Conservation (phyloP, 169 alveolate species). For the Cyclospora cayetanensis region DNA sequence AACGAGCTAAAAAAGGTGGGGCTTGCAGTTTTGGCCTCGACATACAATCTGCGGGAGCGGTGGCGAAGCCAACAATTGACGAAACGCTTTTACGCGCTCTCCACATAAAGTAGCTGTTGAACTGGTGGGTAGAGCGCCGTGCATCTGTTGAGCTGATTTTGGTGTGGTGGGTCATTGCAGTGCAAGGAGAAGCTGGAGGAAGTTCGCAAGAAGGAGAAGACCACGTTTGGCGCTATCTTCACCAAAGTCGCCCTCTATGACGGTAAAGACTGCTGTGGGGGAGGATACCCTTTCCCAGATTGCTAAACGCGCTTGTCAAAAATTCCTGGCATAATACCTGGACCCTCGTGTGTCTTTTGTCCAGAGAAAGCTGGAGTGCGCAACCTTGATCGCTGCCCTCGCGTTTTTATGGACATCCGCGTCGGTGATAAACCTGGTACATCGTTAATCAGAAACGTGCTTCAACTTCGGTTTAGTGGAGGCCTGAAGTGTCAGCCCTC, state of each 20-base stretch:
- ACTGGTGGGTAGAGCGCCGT: no score
- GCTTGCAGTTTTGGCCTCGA: neutral
- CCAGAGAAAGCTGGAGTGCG: constrained; percentile 63
- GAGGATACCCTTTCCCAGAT: neutral
- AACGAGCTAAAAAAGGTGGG: constrained; percentile 33
- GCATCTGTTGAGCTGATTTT: no score
- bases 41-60: no score
- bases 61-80: no score
- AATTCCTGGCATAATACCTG: neutral
- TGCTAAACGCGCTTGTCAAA: neutral
- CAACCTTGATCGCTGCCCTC: constrained; percentile 7
- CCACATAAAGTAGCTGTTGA: no score
- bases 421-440: constrained; percentile 37
- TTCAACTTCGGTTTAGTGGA: no score
- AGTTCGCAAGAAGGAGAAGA: constrained; percentile 25
- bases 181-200: constrained; percentile 61
- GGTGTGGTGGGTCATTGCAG: neutral
- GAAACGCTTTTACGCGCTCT: no score
- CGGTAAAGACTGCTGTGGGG: neutral
- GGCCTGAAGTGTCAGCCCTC: no score
- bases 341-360: neutral
- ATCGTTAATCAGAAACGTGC: neutral
- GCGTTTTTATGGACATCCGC: constrained; percentile 45
- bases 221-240: constrained; percentile 13
- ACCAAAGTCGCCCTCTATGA: constrained; percentile 12